These are phyloP conservation scores for Geotrichum reessii DNA, from an alignment of 1,139 yeast genomes.

Conservation along the genomic window DNA sequence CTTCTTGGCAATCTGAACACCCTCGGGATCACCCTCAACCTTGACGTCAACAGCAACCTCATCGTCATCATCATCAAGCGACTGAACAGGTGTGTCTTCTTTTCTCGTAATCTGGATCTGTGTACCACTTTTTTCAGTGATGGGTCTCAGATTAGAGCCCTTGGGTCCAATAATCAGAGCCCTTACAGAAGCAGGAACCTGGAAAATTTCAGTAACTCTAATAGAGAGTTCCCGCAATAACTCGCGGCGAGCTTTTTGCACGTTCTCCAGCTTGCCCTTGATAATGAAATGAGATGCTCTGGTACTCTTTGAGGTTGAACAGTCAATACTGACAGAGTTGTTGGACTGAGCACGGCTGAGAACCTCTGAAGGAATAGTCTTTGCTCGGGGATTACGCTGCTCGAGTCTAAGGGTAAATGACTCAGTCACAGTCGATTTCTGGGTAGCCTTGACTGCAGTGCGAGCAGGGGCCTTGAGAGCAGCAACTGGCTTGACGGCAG, in stretches of 20 bases:
- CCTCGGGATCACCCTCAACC: constrained; percentile 81
- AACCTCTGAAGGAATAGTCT: constrained; percentile 17
- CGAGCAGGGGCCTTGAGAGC: constrained; percentile 9
- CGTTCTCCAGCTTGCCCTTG: constrained; percentile 67
- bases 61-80: constrained; percentile 41
- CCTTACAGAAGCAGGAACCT: constrained; percentile 73
- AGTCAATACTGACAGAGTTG: constrained; percentile 51
- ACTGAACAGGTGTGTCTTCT: constrained; percentile 27
- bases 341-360: constrained; percentile 15
- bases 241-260: constrained; percentile 67
- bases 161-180: constrained; percentile 83
- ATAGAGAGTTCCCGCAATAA: constrained; percentile 72
- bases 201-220: constrained; percentile 48
- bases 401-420: constrained; percentile 14
- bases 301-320: constrained; percentile 71
- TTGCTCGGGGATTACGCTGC: constrained; percentile 17
- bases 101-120: constrained; percentile 66
- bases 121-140: constrained; percentile 64
- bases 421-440: constrained; percentile 15
- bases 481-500: constrained; percentile 9
- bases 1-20: constrained; percentile 67
- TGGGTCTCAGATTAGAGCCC: constrained; percentile 78
- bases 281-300: constrained; percentile 82
- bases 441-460: constrained; percentile 8
- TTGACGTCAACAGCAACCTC: constrained; percentile 56